Evolutionary conservation across 176 grass and related monocot genomes (phyloP).

Genomic region (Stipa capillata): DNA sequence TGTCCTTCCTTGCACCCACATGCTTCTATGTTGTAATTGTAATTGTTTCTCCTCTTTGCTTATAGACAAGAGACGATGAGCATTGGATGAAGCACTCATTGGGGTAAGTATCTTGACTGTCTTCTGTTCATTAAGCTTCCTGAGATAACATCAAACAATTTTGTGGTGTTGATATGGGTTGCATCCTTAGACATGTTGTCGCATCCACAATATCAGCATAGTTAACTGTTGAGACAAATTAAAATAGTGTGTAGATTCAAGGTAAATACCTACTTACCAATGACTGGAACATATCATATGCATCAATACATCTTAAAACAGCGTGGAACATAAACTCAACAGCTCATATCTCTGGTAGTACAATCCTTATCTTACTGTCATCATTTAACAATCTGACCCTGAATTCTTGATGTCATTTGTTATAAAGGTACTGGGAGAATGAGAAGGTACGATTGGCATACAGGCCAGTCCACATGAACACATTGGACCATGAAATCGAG

Average conservation of each 20-base stretch:
- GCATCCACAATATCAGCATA: too few species aligned
- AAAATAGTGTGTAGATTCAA: neutral
- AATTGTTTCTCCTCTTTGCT: neutral
- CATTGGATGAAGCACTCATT: constrained; percentile 80
- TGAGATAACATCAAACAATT: neutral
- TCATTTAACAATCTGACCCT: neutral
- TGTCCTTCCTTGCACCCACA: neutral
- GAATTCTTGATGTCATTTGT: neutral
- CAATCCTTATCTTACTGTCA: neutral
- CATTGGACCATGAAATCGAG: constrained; percentile 64
- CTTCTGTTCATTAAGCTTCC: constrained; percentile 3
- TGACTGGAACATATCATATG: neutral
- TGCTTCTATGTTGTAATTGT: neutral
- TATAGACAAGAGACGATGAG: constrained; percentile 82
- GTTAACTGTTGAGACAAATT: neutral
- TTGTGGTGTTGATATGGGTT: neutral
- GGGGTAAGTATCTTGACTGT: constrained; percentile 44
- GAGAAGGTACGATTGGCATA: constrained; percentile 74
- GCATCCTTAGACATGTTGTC: too few species aligned
- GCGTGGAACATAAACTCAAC: neutral
- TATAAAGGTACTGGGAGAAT: constrained; percentile 71
- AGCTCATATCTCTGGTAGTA: neutral
- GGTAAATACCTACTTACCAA: neutral
- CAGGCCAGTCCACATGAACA: constrained; percentile 82
- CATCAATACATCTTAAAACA: neutral